A percentile compares a stretch with the other conserved stretches of the same genome.
phyloP scores from a whole-genome alignment of 2,329 filamentous ascomycete genomes.

The Paraconiothyrium sp. region DNA sequence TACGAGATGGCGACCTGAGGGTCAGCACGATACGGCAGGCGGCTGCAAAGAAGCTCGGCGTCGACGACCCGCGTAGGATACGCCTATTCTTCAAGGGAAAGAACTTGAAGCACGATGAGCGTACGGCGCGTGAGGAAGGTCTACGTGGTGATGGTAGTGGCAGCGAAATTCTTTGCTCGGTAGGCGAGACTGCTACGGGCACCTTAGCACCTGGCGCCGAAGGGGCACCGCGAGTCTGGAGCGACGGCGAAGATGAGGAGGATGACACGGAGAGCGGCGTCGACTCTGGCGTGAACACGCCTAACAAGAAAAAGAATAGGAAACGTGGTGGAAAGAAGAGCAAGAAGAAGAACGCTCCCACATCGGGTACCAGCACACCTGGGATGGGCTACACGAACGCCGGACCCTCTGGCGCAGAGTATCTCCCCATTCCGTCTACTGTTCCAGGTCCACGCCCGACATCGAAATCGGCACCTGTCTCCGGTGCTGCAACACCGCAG shows the following conservation, averaged over 20 bases:
- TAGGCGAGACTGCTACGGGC: slow-evolving; percentile 62
- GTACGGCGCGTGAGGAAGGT: slow-evolving; percentile 66
- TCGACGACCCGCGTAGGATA: slow-evolving; percentile 66
- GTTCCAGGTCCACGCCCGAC: slow-evolving; percentile 47
- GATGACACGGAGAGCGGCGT: slow-evolving; percentile 41
- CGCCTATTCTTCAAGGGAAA: slow-evolving; percentile 79
- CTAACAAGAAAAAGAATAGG: slow-evolving; percentile 45
- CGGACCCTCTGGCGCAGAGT: slow-evolving; percentile 46
- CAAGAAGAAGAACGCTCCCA: slow-evolving; percentile 57
- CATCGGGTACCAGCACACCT: slow-evolving; percentile 54
- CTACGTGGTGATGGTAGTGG: slow-evolving; percentile 65
- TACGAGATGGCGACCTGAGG: slow-evolving; percentile 75
- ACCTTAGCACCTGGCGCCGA: slow-evolving; percentile 48
- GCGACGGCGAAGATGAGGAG: slow-evolving; percentile 52
- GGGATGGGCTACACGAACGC: slow-evolving; percentile 51
- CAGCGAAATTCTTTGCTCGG: slow-evolving; percentile 68
- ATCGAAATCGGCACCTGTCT: slow-evolving; percentile 45
- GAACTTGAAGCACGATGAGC: slow-evolving; percentile 71
- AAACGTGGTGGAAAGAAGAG: slow-evolving; percentile 52
- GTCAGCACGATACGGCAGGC: slow-evolving; percentile 73
- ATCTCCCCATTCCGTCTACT: slow-evolving; percentile 49
- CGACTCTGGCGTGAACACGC: slow-evolving; percentile 38
- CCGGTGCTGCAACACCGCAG: slow-evolving; percentile 39
- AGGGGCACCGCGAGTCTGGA: slow-evolving; percentile 42
- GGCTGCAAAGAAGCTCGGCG: slow-evolving; percentile 72